Conservation (phyloP, 441 rosid species). For the Gossypium davidsonii region DNA sequence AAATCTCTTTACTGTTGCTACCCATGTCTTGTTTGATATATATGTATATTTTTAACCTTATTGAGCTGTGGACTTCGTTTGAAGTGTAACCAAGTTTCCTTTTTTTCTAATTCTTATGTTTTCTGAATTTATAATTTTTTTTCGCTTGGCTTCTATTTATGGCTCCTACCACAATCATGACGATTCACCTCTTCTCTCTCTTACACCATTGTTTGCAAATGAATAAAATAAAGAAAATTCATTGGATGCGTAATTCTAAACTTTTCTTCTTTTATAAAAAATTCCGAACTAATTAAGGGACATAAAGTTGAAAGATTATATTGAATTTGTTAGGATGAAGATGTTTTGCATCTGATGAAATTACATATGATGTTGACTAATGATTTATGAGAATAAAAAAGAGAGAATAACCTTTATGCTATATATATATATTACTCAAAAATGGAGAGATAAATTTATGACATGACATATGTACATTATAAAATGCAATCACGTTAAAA, state of each 20-base stretch:
- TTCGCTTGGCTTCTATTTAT: too few species aligned
- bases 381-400: not conserved
- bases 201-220: too few species aligned
- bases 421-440: too few species aligned
- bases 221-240: too few species aligned
- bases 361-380: not conserved
- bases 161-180: too few species aligned
- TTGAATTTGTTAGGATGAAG: not conserved
- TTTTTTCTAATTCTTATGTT: too few species aligned
- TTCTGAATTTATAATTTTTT: too few species aligned
- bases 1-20: not conserved
- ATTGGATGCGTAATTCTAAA: too few species aligned
- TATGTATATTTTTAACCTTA: not conserved
- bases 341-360: not conserved
- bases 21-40: slow-evolving; percentile 5
- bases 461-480: not conserved
- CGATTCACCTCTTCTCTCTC: too few species aligned
- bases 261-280: too few species aligned
- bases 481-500: not conserved
- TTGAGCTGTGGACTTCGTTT: not conserved
- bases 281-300: not conserved
- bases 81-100: not conserved
- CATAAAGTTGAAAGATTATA: not conserved
- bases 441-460: not conserved
- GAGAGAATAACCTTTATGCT: not conserved